Conservation (phyloP, 2,329 filamentous ascomycete genomes). For the Fusarium mexicanum region DNA sequence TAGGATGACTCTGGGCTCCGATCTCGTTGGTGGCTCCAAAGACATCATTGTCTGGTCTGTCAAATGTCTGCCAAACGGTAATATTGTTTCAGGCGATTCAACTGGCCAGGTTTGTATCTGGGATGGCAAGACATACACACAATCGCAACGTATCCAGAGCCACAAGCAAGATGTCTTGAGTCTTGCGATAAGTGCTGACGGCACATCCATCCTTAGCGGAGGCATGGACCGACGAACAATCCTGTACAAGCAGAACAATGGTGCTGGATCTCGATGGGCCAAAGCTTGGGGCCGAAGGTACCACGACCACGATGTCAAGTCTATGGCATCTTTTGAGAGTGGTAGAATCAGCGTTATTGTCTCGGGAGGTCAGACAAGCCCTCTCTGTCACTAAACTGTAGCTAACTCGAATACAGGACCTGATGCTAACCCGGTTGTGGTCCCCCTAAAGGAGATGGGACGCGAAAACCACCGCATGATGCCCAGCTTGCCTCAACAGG, state of each 20-base stretch:
- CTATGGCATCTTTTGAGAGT: conserved; percentile 89
- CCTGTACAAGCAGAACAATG: conserved; percentile 75
- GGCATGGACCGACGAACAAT: conserved; percentile 92
- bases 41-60: conserved; percentile 94
- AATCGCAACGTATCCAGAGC: conserved; percentile 84
- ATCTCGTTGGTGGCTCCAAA: conserved; percentile 78
- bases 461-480: conserved; percentile 85
- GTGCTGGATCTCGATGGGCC: conserved; percentile 75
- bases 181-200: conserved; percentile 83
- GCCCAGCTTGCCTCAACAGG: conserved; percentile 82
- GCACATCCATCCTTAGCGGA: conserved; percentile 84
- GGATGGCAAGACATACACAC: conserved; percentile 91
- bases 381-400: neutral
- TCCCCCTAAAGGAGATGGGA: conserved; percentile 78
- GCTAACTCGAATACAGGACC: conserved; percentile 65
- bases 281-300: conserved; percentile 88
- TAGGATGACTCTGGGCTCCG: conserved; percentile 86
- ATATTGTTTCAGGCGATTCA: conserved; percentile 94
- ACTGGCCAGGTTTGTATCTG: conserved; percentile 93
- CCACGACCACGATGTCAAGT: conserved; percentile 94
- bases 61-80: conserved; percentile 85
- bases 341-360: conserved; percentile 85
- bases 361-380: conserved; percentile 79
- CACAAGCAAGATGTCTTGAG: conserved; percentile 93
- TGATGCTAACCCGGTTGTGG: conserved; percentile 83